Percentiles rank a stretch among this genome's conserved stretches.
phyloP scores from a whole-genome alignment of 1,139 yeast genomes.

The Blastobotrys malaysiensis region DNA sequence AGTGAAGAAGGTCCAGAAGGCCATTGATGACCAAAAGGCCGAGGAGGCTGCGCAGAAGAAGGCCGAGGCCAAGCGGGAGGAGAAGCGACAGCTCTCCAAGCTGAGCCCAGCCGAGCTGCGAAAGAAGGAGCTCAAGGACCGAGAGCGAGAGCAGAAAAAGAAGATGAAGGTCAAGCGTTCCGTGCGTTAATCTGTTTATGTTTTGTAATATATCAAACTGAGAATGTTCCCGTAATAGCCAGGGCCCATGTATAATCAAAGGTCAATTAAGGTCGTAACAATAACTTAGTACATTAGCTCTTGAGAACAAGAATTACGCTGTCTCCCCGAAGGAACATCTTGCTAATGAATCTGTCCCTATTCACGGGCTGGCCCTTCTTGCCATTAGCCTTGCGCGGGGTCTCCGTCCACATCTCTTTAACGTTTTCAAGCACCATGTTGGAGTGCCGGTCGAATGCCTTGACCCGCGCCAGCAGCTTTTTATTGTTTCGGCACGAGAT shows the following conservation, averaged over 20 bases:
- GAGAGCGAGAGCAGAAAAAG: conserved; percentile 52
- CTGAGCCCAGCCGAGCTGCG: conserved; percentile 57
- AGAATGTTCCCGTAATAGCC: no score
- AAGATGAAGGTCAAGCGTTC: conserved; percentile 34
- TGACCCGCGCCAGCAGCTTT: conserved; percentile 80
- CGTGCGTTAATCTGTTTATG: not conserved
- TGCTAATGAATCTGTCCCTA: conserved; percentile 81
- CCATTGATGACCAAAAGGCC: conserved; percentile 54
- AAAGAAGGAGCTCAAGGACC: conserved; percentile 67
- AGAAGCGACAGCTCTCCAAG: conserved; percentile 48
- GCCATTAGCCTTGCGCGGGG: conserved; percentile 57
- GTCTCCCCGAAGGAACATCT: conserved; percentile 91
- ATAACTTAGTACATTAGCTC: conserved; percentile 12
- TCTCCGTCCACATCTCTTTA: conserved; percentile 85
- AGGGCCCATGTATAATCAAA: no score
- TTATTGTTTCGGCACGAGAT: conserved; percentile 92
- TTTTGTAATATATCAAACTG: not conserved
- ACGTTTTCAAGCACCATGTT: conserved; percentile 91
- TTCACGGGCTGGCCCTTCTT: conserved; percentile 65
- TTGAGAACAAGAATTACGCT: conserved; percentile 76
- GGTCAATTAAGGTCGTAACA: not conserved
- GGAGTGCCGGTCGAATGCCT: conserved; percentile 94
- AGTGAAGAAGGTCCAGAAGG: conserved; percentile 51
- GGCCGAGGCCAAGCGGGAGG: conserved; percentile 62
- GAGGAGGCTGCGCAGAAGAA: conserved; percentile 66